A percentile compares a stretch with the other conserved stretches of the same genome.
These are phyloP conservation scores for Tetrapisispora taiwanensis DNA, from an alignment of 805 yeast genomes.

Conservation along the genomic window DNA sequence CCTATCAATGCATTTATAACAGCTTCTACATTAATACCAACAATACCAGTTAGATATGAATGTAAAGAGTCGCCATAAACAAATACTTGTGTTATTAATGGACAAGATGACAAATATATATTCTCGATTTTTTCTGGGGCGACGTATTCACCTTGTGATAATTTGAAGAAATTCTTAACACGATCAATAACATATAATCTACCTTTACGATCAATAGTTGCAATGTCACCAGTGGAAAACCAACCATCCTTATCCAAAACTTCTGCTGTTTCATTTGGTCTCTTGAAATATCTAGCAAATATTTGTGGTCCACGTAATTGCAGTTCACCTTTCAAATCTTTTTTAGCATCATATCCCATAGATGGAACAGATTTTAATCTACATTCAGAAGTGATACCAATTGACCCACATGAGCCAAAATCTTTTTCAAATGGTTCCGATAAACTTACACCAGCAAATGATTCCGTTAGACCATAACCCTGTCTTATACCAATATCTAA, in stretches of 20 bases:
- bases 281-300: constrained; percentile 46
- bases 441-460: constrained; percentile 50
- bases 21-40: constrained; percentile 49
- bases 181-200: constrained; percentile 57
- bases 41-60: constrained; percentile 47
- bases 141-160: constrained; percentile 57
- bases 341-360: constrained; percentile 41
- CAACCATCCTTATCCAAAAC: constrained; percentile 50
- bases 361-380: constrained; percentile 55
- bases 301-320: constrained; percentile 56
- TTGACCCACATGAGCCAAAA: constrained; percentile 53
- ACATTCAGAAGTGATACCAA: constrained; percentile 45
- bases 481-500: constrained; percentile 47
- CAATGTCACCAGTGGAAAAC: constrained; percentile 64
- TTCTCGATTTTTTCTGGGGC: constrained; percentile 72
- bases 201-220: constrained; percentile 40
- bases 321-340: constrained; percentile 48
- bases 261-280: constrained; percentile 42
- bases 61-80: constrained; percentile 56
- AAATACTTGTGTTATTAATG: constrained; percentile 44
- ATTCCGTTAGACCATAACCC: constrained; percentile 72
- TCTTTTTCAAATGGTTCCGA: constrained; percentile 37
- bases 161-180: constrained; percentile 69
- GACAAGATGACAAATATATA: constrained; percentile 43
- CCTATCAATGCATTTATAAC: constrained; percentile 25